phyloP scores from a whole-genome alignment of 257 asterid genomes.

The Ligustrum vulgare region DNA sequence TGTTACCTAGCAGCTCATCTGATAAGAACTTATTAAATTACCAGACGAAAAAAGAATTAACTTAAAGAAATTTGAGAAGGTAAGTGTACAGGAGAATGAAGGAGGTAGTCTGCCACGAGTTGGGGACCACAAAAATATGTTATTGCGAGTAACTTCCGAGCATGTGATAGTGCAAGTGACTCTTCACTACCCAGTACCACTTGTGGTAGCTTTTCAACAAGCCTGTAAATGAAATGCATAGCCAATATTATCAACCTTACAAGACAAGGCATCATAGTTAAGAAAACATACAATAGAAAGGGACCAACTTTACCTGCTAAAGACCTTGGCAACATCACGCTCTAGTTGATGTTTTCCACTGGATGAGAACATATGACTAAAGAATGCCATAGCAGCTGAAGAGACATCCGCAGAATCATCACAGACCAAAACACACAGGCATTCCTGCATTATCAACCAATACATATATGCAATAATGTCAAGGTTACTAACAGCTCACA shows the following conservation, averaged over 20 bases:
- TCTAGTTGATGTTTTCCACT: constrained; percentile 41
- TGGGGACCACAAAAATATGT: constrained; percentile 80
- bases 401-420: constrained; percentile 84
- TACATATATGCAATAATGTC: background rate
- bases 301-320: constrained; percentile 54
- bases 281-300: constrained; percentile 13
- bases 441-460: constrained; percentile 64
- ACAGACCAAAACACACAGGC: constrained; percentile 68
- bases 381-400: constrained; percentile 60
- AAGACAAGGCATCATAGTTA: constrained; percentile 17
- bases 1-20: constrained; percentile 20
- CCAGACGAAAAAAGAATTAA: constrained; percentile 11
- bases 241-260: constrained; percentile 7
- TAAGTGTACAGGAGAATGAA: constrained; percentile 74
- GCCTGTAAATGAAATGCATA: constrained; percentile 46
- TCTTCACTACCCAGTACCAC: constrained; percentile 78
- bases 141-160: constrained; percentile 72
- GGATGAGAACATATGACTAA: constrained; percentile 49
- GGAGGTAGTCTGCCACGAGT: constrained; percentile 66
- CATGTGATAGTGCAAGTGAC: constrained; percentile 68
- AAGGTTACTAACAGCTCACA: constrained; percentile 11
- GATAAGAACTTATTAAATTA: constrained; percentile 9
- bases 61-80: constrained; percentile 18
- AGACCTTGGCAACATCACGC: constrained; percentile 55
- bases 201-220: constrained; percentile 88